Conservation (phyloP, 2,329 filamentous ascomycete genomes). For the Phaeosphaeriaceae sp. region DNA sequence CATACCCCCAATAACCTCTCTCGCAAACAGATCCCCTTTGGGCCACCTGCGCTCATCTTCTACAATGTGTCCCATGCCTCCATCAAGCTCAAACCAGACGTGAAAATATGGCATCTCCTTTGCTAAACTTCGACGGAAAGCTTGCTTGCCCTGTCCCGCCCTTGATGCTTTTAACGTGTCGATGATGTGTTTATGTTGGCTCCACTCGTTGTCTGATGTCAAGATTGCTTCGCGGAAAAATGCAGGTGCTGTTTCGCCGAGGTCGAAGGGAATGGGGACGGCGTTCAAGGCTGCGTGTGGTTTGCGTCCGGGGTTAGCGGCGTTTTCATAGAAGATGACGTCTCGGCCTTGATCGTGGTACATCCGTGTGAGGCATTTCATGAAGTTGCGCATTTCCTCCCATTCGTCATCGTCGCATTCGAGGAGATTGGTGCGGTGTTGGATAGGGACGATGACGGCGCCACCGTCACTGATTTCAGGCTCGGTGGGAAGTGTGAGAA, state of each 20-base stretch:
- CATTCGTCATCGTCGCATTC: constrained; percentile 99
- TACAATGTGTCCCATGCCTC: constrained; percentile 89
- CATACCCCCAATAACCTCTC: constrained; percentile 93
- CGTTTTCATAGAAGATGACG: constrained; percentile 98
- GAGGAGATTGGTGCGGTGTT: constrained; percentile 87
- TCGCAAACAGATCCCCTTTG: constrained; percentile 86
- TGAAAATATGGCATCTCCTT: constrained; percentile 99
- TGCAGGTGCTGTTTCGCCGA: constrained; percentile 90
- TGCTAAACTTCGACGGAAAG: constrained; percentile 81
- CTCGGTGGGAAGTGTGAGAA: constrained; percentile 85
- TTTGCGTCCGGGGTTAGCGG: constrained; percentile 77
- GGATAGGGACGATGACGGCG: constrained; percentile 85
- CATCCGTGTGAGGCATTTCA: constrained; percentile 93
- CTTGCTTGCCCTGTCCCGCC: constrained; percentile 76
- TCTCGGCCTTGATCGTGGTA: constrained; percentile 93
- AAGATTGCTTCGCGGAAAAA: constrained; percentile 97
- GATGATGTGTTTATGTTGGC: constrained; percentile 92
- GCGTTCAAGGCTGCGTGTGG: constrained; percentile 85
- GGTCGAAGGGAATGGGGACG: constrained; percentile 85
- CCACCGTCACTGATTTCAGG: constrained; percentile 85
- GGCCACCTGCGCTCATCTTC: constrained; percentile 89
- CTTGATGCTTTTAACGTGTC: constrained; percentile 74
- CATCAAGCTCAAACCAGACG: constrained; percentile 90
- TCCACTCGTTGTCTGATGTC: constrained; percentile 88
- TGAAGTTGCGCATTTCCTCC: constrained; percentile 99